Percentiles rank a stretch among this genome's conserved stretches.
phyloP scores from a whole-genome alignment of 2,329 filamentous ascomycete genomes.

The Rhexocercosporidium sp. region DNA sequence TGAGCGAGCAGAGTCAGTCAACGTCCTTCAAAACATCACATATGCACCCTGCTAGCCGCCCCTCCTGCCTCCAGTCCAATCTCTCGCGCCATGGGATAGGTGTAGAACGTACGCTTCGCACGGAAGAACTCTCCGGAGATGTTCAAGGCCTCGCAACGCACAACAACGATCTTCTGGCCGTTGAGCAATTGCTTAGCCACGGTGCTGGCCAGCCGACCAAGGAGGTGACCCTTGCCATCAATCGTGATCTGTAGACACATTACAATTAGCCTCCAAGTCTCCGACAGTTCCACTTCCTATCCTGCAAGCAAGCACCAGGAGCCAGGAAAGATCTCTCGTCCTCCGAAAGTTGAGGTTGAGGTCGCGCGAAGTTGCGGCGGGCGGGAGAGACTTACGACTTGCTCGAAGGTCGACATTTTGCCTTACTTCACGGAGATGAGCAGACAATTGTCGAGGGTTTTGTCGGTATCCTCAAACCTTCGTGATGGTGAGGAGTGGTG shows the following conservation, averaged over 20 bases:
- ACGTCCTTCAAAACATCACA: conserved; percentile 21
- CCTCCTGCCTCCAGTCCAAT: conserved; percentile 22
- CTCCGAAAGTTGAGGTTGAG: conserved; percentile 14
- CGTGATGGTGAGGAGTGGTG: conserved; percentile 43
- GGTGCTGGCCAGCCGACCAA: conserved; percentile 97
- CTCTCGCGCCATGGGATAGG: conserved; percentile 12
- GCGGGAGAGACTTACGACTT: conserved; percentile 63
- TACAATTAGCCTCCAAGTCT: conserved; percentile 43
- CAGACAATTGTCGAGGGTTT: conserved; percentile 43
- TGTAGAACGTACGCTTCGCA: conserved; percentile 88
- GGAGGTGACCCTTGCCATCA: conserved; percentile 99
- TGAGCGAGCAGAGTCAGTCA: conserved; percentile 54
- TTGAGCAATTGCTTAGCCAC: conserved; percentile 99
- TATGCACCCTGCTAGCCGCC: conserved; percentile 23
- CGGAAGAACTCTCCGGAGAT: conserved; percentile 99
- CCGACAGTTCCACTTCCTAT: conserved; percentile 17
- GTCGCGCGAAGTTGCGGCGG: conserved; percentile 21
- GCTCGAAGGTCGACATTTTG: conserved; percentile 72
- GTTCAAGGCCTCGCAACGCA: conserved; percentile 99
- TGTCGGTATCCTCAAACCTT: conserved; percentile 44
- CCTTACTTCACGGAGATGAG: conserved; percentile 43
- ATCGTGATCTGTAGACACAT: conserved; percentile 79
- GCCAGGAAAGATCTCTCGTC: conserved; percentile 4
- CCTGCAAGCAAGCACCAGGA: conserved; percentile 1
- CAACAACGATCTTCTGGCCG: conserved; percentile 99